A percentile compares a stretch with the other conserved stretches of the same genome.
Conservation (phyloP, 2,329 filamentous ascomycete species). For the Pseudocercospora macadamiae region DNA sequence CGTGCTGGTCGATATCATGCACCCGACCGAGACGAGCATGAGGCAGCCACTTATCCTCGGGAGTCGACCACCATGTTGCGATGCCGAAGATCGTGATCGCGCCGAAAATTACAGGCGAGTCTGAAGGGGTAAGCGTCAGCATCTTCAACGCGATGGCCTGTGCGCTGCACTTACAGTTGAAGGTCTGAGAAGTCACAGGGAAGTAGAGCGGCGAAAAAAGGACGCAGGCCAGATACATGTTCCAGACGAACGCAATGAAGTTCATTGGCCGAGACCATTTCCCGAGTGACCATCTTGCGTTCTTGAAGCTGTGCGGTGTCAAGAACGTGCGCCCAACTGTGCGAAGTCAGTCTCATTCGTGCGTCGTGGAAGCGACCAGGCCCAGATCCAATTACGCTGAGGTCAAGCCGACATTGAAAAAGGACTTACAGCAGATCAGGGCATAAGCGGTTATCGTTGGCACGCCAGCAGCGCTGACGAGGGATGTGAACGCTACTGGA, state of each 20-base stretch:
- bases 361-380: no score
- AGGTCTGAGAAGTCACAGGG: slow-evolving; percentile 38
- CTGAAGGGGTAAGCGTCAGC: neutral
- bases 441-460: slow-evolving; percentile 44
- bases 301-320: slow-evolving; percentile 42
- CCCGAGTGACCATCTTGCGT: slow-evolving; percentile 43
- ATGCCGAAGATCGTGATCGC: slow-evolving; percentile 44
- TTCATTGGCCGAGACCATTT: slow-evolving; percentile 41
- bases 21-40: slow-evolving; percentile 16
- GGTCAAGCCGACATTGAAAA: neutral
- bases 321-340: slow-evolving; percentile 41
- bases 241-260: slow-evolving; percentile 43
- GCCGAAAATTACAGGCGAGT: slow-evolving; percentile 44
- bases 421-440: slow-evolving; percentile 36
- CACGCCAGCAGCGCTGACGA: slow-evolving; percentile 45
- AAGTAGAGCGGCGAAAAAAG: slow-evolving; percentile 44
- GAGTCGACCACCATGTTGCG: slow-evolving; percentile 40
- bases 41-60: slow-evolving; percentile 43
- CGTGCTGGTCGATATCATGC: slow-evolving; percentile 3
- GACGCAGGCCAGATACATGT: slow-evolving; percentile 42
- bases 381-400: no score
- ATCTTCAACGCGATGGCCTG: no score
- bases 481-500: slow-evolving; percentile 43
- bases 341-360: neutral
- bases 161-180: slow-evolving; percentile 37